A percentile compares a stretch with the other conserved stretches of the same genome.
These are phyloP conservation scores for Penicillium concentricum DNA, from an alignment of 2,329 filamentous ascomycete species.

Conservation along the genomic window DNA sequence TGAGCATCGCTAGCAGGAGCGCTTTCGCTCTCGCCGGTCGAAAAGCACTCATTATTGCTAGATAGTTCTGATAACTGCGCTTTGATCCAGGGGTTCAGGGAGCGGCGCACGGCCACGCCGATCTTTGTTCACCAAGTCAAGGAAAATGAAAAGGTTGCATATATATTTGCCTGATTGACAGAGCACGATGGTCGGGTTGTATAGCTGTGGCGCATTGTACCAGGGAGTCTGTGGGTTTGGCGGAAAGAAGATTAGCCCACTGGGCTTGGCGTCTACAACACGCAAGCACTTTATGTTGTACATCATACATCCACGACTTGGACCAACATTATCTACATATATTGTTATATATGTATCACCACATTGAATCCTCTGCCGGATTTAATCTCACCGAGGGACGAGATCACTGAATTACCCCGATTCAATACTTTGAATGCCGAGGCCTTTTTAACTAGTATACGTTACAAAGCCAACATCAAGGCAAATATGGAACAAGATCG, in stretches of 20 bases:
- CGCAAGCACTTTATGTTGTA: neutral
- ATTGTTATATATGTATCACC: neutral
- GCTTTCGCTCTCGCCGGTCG: constrained; percentile 31
- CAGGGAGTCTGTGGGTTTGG: neutral
- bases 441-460: neutral
- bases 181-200: neutral
- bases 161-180: neutral
- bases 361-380: neutral
- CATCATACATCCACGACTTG: neutral
- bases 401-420: neutral
- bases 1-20: constrained; percentile 28
- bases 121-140: constrained; percentile 1
- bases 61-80: neutral
- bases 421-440: neutral
- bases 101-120: constrained; percentile 23
- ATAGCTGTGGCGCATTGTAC: neutral
- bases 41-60: constrained; percentile 25
- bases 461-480: neutral
- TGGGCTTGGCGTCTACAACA: constrained; percentile 4
- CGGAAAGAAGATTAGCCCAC: constrained; percentile 8
- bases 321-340: neutral
- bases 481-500: neutral
- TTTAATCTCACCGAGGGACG: neutral
- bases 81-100: constrained; percentile 10
- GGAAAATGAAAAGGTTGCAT: neutral